A percentile compares a stretch with the other conserved stretches of the same genome.
phyloP scores from a whole-genome alignment of 768 basidiomycete species.

The Stropharia rugosoannulata region DNA sequence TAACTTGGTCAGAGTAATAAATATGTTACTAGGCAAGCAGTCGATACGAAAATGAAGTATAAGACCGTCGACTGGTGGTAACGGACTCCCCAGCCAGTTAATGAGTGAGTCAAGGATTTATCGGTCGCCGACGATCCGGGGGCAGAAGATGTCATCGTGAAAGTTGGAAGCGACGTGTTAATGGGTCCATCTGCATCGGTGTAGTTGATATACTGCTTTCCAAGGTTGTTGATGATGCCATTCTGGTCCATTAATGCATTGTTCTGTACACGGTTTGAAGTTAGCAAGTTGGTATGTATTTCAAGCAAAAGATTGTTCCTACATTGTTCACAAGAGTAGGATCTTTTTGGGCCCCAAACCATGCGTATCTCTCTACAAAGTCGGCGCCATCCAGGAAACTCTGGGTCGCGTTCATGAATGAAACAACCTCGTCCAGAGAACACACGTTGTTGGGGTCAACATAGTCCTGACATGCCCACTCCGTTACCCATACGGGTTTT shows the following conservation, averaged over 20 bases:
- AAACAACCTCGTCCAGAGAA: conserved; percentile 38
- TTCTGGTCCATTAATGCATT: conserved; percentile 41
- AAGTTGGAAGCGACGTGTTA: neutral
- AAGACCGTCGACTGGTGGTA: no score
- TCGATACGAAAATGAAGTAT: no score
- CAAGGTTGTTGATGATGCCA: conserved; percentile 47
- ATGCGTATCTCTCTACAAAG: conserved; percentile 60
- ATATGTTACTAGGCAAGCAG: no score
- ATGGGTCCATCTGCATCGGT: neutral
- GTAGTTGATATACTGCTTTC: conserved; percentile 44
- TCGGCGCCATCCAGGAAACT: conserved; percentile 49
- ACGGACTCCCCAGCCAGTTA: neutral
- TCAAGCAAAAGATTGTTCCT: conserved; percentile 4
- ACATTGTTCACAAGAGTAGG: conserved; percentile 49
- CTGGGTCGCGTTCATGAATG: conserved; percentile 52
- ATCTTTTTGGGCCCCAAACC: conserved; percentile 58
- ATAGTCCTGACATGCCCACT: conserved; percentile 59
- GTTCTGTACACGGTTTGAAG: conserved; percentile 24
- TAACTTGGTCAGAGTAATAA: no score
- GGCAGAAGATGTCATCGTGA: neutral
- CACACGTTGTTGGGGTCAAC: conserved; percentile 42
- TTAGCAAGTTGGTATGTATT: neutral
- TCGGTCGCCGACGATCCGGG: neutral
- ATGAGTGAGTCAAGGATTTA: neutral
- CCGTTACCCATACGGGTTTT: conserved; percentile 57